A percentile compares a stretch with the other conserved stretches of the same genome.
These are phyloP conservation scores for Candida tammaniensis DNA, from an alignment of 805 yeast species.

Conservation along the genomic window DNA sequence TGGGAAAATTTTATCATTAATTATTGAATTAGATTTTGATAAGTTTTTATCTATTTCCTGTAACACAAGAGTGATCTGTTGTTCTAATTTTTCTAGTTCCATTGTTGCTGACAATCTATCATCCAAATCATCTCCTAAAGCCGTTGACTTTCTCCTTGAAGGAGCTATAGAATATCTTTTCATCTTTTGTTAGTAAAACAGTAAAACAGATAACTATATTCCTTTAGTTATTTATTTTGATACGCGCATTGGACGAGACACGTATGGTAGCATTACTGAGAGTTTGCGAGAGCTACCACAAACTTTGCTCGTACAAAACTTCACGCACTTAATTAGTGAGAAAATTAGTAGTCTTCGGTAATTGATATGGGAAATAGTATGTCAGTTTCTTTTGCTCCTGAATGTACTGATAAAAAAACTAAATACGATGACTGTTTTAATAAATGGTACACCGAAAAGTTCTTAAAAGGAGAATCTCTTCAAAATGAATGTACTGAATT, in stretches of 20 bases:
- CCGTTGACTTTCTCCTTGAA: constrained; percentile 19
- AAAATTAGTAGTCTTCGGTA: not conserved
- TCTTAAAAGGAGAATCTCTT: constrained; percentile 50
- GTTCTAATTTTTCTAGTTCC: constrained; percentile 65
- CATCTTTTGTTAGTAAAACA: too few species aligned
- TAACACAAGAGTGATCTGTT: constrained; percentile 69
- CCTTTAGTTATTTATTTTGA: not conserved
- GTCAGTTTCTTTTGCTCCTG: constrained; percentile 89
- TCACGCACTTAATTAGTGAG: too few species aligned
- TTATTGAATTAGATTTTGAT: constrained; percentile 61
- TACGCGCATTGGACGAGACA: too few species aligned
- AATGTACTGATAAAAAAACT: constrained; percentile 83
- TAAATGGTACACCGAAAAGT: constrained; percentile 88
- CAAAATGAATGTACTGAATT: constrained; percentile 88
- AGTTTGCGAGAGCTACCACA: too few species aligned
- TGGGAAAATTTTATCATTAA: constrained; percentile 69
- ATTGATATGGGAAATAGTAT: constrained; percentile 40
- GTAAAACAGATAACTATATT: not conserved
- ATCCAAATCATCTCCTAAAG: constrained; percentile 9
- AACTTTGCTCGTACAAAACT: too few species aligned
- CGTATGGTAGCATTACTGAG: too few species aligned
- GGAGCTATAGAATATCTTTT: constrained; percentile 36
- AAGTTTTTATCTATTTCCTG: constrained; percentile 80
- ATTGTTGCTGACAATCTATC: constrained; percentile 22
- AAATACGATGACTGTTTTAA: constrained; percentile 92